phyloP scores from a whole-genome alignment of 306 rosid species.

The Citrullus amarus region DNA sequence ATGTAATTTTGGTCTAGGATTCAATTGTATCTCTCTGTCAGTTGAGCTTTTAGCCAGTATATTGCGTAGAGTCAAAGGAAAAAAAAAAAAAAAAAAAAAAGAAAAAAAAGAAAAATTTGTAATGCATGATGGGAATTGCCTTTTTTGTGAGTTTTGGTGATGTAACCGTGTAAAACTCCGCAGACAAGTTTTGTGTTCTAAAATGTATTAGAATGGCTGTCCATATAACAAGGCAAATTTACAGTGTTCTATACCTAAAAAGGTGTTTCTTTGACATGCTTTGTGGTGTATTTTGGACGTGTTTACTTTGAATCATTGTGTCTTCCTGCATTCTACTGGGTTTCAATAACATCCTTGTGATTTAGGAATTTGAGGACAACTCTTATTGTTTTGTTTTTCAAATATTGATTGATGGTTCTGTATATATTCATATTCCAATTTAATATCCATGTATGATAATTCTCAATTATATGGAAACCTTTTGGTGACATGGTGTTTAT shows the following conservation, averaged over 20 bases:
- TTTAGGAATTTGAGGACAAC: no score
- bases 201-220: background rate
- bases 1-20: constrained; percentile 1
- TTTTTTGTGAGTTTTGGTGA: background rate
- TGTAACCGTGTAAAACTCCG: background rate
- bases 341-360: background rate
- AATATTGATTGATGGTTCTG: no score
- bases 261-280: no score
- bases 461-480: no score
- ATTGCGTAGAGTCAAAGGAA: background rate
- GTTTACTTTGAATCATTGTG: no score
- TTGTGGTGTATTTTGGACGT: background rate
- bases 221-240: background rate
- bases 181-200: background rate
- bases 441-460: no score
- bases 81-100: no score
- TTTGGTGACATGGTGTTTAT: no score
- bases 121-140: background rate
- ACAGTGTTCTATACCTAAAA: background rate
- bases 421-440: no score
- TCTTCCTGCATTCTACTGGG: background rate
- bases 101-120: background rate
- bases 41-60: background rate
- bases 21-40: background rate
- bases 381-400: no score